Conservation (phyloP, 805 yeast species). For the Saccharomyces jurei region DNA sequence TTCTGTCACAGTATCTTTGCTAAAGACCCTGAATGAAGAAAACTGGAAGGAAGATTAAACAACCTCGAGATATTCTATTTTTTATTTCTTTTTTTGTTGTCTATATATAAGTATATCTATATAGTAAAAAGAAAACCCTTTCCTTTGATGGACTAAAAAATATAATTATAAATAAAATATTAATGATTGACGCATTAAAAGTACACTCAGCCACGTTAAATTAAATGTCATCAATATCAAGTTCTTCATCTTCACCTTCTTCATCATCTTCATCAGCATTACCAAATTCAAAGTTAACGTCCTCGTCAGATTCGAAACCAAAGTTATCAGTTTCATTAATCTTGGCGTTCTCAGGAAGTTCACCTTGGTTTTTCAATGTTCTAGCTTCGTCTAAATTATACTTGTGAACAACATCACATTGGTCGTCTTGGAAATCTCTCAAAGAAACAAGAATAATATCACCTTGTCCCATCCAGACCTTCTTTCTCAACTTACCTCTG, state of each 20-base stretch:
- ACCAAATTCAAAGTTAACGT: slow-evolving; percentile 96
- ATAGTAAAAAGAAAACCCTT: neutral
- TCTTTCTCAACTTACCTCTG: slow-evolving; percentile 98
- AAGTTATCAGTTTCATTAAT: slow-evolving; percentile 96
- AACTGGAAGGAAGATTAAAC: neutral
- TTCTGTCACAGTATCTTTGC: too few relatives aligned
- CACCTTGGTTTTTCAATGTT: slow-evolving; percentile 90
- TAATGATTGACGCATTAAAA: neutral
- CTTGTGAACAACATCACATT: slow-evolving; percentile 95
- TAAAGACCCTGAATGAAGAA: neutral
- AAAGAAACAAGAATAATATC: slow-evolving; percentile 91
- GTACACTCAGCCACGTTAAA: neutral
- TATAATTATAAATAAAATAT: neutral
- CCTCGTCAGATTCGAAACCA: slow-evolving; percentile 94
- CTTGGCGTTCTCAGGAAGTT: slow-evolving; percentile 93
- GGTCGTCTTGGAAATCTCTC: slow-evolving; percentile 97
- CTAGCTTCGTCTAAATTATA: slow-evolving; percentile 97
- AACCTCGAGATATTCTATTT: neutral
- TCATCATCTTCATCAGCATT: slow-evolving; percentile 77
- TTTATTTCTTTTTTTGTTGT: neutral
- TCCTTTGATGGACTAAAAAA: slow-evolving; percentile 1
- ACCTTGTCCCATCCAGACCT: slow-evolving; percentile 99
- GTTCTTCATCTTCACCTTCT: slow-evolving; percentile 50
- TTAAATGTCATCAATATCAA: slow-evolving; percentile 93
- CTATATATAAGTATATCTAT: neutral